A percentile compares a stretch with the other conserved stretches of the same genome.
phyloP scores from a whole-genome alignment of 345 rosid genomes.

The Psidium friedrichsthalianum region DNA sequence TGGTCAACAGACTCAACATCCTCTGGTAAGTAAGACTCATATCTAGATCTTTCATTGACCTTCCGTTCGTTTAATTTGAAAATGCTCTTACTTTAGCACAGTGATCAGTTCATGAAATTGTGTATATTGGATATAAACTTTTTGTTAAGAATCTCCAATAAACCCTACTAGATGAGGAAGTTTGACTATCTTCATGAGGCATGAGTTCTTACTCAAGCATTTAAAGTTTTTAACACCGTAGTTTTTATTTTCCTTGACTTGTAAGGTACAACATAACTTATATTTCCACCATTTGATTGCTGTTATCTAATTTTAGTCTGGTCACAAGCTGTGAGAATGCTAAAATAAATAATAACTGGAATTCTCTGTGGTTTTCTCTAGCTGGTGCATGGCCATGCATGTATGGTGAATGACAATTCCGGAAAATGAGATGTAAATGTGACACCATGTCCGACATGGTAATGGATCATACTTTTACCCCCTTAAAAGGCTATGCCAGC shows the following conservation, averaged over 20 bases:
- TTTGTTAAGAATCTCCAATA: background rate
- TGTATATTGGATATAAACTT: background rate
- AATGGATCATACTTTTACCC: background rate
- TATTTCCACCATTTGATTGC: background rate
- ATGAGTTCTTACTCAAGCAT: background rate
- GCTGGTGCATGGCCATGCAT: background rate
- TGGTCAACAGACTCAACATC: constrained; percentile 37
- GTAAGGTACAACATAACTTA: background rate
- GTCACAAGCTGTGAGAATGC: background rate
- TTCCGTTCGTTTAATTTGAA: background rate
- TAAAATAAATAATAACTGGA: background rate
- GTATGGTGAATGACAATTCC: background rate
- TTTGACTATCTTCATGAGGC: background rate
- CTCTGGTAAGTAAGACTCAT: constrained; percentile 40
- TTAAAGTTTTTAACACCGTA: background rate
- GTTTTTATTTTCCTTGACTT: background rate
- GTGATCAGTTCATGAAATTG: background rate
- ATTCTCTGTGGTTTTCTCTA: background rate
- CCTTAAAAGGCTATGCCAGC: background rate
- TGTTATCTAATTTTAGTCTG: background rate
- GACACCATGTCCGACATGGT: background rate
- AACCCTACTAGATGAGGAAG: background rate
- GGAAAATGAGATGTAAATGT: background rate
- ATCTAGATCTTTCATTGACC: background rate
- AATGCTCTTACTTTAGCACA: background rate